These are phyloP conservation scores for Carex kokanica DNA, from an alignment of 176 grass and related monocot genomes.

Conservation along the genomic window DNA sequence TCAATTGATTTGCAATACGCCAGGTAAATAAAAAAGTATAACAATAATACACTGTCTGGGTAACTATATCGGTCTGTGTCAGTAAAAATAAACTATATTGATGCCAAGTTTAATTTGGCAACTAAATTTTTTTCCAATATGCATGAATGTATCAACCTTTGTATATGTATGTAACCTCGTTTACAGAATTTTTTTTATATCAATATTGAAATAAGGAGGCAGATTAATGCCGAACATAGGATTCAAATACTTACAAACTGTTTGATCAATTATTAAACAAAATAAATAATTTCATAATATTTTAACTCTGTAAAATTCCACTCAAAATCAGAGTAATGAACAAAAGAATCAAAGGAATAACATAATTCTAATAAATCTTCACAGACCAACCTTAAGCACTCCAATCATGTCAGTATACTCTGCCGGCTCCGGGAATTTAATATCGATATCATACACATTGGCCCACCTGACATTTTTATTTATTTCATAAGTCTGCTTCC, in stretches of 20 bases:
- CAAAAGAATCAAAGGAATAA: neutral
- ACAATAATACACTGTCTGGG: neutral
- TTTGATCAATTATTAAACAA: neutral
- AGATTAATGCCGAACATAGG: neutral
- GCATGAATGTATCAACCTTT: too few species aligned
- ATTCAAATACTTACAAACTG: neutral
- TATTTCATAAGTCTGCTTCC: constrained; percentile 90
- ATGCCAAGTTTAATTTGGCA: neutral
- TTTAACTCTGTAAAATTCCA: neutral
- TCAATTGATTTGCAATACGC: neutral
- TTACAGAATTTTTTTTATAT: neutral
- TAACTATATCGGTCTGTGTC: too few species aligned
- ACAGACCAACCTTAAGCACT: constrained; percentile 55
- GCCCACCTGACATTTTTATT: constrained; percentile 90
- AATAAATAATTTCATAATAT: neutral
- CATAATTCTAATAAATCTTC: neutral
- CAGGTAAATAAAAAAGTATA: neutral
- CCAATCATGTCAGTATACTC: constrained; percentile 88
- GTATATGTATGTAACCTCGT: neutral
- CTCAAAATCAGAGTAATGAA: neutral
- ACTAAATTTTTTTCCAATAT: neutral
- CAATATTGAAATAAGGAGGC: neutral
- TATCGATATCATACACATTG: constrained; percentile 65
- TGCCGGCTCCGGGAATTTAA: constrained; percentile 59
- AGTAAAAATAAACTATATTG: neutral